These are phyloP conservation scores for Sphaerulina musiva DNA, from an alignment of 2,329 filamentous ascomycete genomes.

Conservation along the genomic window DNA sequence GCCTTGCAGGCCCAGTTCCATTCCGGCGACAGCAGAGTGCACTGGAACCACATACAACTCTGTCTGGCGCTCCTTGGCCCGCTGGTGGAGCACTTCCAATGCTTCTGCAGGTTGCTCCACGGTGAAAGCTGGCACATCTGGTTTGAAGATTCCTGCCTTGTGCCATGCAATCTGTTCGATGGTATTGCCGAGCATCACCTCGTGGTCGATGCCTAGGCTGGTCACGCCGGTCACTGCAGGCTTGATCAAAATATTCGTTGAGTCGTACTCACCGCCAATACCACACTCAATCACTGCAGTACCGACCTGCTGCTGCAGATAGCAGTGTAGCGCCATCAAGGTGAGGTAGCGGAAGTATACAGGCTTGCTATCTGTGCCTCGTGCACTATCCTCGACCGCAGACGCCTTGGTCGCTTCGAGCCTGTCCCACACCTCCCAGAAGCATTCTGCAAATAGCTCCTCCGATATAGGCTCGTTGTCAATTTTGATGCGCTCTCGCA, in stretches of 20 bases:
- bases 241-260: constrained; percentile 73
- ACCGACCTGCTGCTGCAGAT: constrained; percentile 66
- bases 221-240: constrained; percentile 69
- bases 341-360: constrained; percentile 92
- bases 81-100: constrained; percentile 50
- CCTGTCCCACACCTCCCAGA: constrained; percentile 77
- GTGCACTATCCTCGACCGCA: constrained; percentile 45
- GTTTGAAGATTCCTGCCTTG: constrained; percentile 81
- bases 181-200: constrained; percentile 69
- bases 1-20: constrained; percentile 54
- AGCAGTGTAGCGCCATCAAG: constrained; percentile 78
- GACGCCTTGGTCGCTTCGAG: constrained; percentile 50
- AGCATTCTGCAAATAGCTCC: constrained; percentile 64
- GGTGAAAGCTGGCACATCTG: constrained; percentile 57
- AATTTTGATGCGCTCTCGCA: constrained; percentile 78
- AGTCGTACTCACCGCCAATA: constrained; percentile 88
- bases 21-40: constrained; percentile 43
- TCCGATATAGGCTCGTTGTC: constrained; percentile 64
- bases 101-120: constrained; percentile 52
- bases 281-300: constrained; percentile 85
- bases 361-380: constrained; percentile 60
- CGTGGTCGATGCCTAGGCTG: constrained; percentile 79
- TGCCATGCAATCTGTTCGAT: constrained; percentile 84
- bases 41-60: constrained; percentile 44
- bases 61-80: constrained; percentile 47